Conservation (phyloP, 495 filamentous ascomycete genomes). For the Aspergillus coremiiformis region DNA sequence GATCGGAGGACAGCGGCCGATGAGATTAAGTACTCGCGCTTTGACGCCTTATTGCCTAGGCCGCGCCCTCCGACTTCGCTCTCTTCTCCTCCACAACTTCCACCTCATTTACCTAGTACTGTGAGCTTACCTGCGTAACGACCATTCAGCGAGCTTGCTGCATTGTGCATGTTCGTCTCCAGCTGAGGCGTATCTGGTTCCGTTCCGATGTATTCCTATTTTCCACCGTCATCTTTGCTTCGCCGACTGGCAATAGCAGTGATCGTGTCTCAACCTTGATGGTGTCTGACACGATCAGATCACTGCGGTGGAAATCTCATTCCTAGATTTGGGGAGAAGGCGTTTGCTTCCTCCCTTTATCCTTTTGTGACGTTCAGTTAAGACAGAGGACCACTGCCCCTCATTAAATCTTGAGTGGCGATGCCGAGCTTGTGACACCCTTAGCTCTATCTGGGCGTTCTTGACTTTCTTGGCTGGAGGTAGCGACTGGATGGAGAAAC, state of each 20-base stretch:
- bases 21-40: conserved; percentile 3
- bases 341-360: not conserved
- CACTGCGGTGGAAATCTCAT: not conserved
- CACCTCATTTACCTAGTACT: not conserved
- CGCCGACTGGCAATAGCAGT: not conserved
- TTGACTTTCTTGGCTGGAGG: conserved; percentile 3
- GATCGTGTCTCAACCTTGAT: not conserved
- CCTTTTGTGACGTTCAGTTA: not conserved
- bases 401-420: not conserved
- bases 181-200: not conserved
- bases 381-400: not conserved
- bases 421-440: not conserved
- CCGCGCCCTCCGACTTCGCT: conserved; percentile 9
- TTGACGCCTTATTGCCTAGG: conserved; percentile 2
- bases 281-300: not conserved
- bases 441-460: conserved; percentile 3
- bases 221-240: not conserved
- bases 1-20: conserved; percentile 6
- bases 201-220: not conserved
- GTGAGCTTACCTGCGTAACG: not conserved
- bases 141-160: not conserved
- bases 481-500: not conserved
- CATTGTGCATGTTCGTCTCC: not conserved
- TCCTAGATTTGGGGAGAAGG: not conserved
- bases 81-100: conserved; percentile 5